A percentile compares a stretch with the other conserved stretches of the same genome.
Evolutionary conservation across 73 alveolate species (phyloP).

Genomic region (Paramecium sonneborni): DNA sequence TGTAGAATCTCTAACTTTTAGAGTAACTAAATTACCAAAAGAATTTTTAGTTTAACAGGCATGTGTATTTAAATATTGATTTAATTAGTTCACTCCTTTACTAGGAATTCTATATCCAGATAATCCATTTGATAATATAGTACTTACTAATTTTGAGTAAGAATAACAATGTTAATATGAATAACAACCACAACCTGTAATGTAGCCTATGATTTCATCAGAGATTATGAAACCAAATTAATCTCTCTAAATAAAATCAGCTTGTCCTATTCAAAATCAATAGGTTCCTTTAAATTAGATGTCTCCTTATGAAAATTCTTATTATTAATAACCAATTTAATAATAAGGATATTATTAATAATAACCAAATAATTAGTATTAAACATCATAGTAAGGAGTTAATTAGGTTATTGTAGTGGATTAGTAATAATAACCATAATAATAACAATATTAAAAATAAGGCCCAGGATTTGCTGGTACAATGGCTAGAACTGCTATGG

Average conservation of each 20-base stretch:
- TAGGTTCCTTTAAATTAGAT: neutral
- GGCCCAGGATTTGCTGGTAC: slow-evolving; percentile 29
- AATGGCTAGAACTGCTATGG: slow-evolving; percentile 1
- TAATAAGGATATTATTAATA: neutral
- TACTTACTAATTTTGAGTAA: neutral
- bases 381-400: neutral
- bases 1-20: neutral
- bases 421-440: neutral
- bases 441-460: neutral
- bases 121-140: neutral
- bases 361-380: neutral
- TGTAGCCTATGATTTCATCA: neutral
- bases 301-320: neutral
- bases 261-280: neutral
- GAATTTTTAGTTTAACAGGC: neutral
- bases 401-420: slow-evolving; percentile 15
- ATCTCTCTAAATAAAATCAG: neutral
- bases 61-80: neutral
- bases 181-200: neutral
- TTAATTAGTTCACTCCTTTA: neutral
- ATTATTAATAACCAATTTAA: neutral
- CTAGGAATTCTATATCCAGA: neutral
- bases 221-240: neutral
- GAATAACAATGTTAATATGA: neutral
- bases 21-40: neutral